Percentiles rank a stretch among this genome's conserved stretches.
These are phyloP conservation scores for Salix viminalis DNA, from an alignment of 345 rosid genomes.

Conservation along the genomic window DNA sequence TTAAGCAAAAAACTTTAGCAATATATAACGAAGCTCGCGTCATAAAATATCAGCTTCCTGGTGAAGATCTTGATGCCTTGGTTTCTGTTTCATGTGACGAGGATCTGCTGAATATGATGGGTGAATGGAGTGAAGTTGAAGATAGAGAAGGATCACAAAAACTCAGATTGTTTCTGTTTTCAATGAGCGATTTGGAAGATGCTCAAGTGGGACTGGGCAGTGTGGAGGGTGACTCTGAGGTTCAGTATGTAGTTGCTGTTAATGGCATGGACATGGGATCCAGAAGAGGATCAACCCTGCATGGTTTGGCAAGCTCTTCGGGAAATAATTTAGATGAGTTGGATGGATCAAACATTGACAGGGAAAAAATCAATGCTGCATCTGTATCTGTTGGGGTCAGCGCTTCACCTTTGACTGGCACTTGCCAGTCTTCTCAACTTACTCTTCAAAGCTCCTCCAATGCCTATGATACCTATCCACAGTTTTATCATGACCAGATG, in stretches of 20 bases:
- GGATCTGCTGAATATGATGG: constrained; percentile 88
- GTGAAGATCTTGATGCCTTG: constrained; percentile 90
- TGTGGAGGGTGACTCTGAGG: constrained; percentile 52
- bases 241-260: constrained; percentile 68
- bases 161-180: constrained; percentile 70
- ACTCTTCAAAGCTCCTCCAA: constrained; percentile 38
- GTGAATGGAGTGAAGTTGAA: constrained; percentile 64
- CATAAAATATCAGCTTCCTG: constrained; percentile 91
- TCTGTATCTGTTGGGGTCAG: constrained; percentile 34
- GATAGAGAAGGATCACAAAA: constrained; percentile 51
- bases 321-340: constrained; percentile 52
- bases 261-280: constrained; percentile 69
- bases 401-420: constrained; percentile 36
- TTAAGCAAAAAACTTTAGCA: constrained; percentile 52
- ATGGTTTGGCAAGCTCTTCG: constrained; percentile 47
- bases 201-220: constrained; percentile 51
- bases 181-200: constrained; percentile 63
- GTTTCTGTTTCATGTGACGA: constrained; percentile 86
- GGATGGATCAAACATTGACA: constrained; percentile 36
- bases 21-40: constrained; percentile 59
- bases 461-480: constrained; percentile 47
- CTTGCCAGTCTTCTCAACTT: constrained; percentile 38
- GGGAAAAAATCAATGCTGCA: constrained; percentile 31
- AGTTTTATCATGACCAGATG: constrained; percentile 39
- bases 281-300: constrained; percentile 37